phyloP scores from a whole-genome alignment of 208 protist genomes.

The Phytomonas sp. region DNA sequence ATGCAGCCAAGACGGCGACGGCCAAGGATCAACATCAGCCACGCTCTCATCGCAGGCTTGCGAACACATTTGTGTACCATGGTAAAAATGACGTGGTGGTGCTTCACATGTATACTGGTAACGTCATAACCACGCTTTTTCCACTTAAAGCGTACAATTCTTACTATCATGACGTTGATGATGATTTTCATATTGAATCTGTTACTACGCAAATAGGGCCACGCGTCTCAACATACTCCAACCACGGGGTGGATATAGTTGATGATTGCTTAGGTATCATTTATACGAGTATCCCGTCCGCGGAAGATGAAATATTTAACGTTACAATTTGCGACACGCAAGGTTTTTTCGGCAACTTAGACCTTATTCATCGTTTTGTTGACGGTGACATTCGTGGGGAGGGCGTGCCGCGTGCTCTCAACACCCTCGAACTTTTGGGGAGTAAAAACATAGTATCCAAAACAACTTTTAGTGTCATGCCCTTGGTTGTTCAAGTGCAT shows the following conservation, averaged over 20 bases:
- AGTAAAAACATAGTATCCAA: conserved; percentile 56
- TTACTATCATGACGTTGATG: conserved; percentile 84
- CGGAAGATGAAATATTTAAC: conserved; percentile 44
- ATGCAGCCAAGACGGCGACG: neutral
- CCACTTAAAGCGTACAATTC: conserved; percentile 52
- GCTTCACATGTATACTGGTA: conserved; percentile 84
- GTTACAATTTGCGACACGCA: conserved; percentile 76
- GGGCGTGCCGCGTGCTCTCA: conserved; percentile 29
- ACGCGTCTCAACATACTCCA: conserved; percentile 22
- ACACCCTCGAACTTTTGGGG: conserved; percentile 74
- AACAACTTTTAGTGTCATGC: conserved; percentile 42
- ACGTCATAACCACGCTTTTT: conserved; percentile 46
- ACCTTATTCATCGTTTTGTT: conserved; percentile 73
- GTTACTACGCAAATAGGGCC: conserved; percentile 54
- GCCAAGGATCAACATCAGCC: conserved; percentile 3
- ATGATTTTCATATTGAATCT: conserved; percentile 73
- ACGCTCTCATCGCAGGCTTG: conserved; percentile 8
- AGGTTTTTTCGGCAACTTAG: conserved; percentile 66
- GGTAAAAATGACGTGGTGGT: conserved; percentile 67
- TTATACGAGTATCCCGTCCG: conserved; percentile 37
- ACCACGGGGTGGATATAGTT: conserved; percentile 46
- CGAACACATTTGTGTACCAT: conserved; percentile 86
- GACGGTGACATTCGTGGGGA: conserved; percentile 57
- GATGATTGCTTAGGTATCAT: conserved; percentile 71
- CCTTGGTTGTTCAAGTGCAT: conserved; percentile 75